Percentiles rank a stretch among this genome's conserved stretches.
These are phyloP conservation scores for Echites panduratus DNA, from an alignment of 257 asterid genomes.

Conservation along the genomic window DNA sequence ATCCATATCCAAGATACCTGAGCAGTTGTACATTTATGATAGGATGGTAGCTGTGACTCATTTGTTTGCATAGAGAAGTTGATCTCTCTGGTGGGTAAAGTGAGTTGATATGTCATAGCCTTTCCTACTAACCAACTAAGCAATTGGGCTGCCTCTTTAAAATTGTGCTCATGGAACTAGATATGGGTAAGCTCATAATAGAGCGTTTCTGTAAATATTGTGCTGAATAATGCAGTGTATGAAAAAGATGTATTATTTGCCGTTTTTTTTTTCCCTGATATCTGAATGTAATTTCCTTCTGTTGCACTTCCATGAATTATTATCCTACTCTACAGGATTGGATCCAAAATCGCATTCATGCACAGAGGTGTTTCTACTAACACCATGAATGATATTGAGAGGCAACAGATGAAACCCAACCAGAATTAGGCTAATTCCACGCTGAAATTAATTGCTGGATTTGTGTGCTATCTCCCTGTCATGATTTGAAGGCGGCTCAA, in stretches of 20 bases:
- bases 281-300: not conserved
- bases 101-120: not conserved
- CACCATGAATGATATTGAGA: not conserved
- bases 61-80: conserved; percentile 4
- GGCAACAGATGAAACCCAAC: not conserved
- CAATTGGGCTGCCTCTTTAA: not conserved
- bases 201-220: too few relatives aligned
- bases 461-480: not conserved
- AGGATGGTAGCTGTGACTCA: not conserved
- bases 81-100: not conserved
- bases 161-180: too few relatives aligned
- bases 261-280: not conserved
- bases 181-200: too few relatives aligned
- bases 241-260: not conserved
- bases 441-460: not conserved
- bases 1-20: not conserved
- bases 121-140: not conserved
- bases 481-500: not conserved
- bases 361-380: not conserved
- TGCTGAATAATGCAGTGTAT: not conserved
- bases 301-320: not conserved
- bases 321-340: not conserved
- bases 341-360: not conserved
- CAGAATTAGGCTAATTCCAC: not conserved
- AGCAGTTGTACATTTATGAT: conserved; percentile 1